Evolutionary conservation across 2,329 filamentous ascomycete species (phyloP), one percentile per base, ranked within the genome.

Genomic region (Trichoderma guizhouense): DNA sequence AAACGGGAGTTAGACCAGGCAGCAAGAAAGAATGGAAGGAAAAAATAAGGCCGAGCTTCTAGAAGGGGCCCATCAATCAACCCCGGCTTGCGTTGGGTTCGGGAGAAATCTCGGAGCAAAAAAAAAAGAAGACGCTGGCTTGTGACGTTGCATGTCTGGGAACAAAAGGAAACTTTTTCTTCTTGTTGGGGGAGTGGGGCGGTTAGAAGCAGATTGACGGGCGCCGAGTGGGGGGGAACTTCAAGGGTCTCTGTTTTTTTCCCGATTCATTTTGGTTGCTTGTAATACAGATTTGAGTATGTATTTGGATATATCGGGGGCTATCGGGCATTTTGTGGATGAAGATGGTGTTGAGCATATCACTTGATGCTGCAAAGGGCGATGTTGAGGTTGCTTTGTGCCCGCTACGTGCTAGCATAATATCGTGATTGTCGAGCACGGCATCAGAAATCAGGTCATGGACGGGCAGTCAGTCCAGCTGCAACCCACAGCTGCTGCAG

Each of bases 71-170:
- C 39, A 43, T 43, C 15, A 9, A 43, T 15, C 34, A 36, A 36
- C 34, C 34, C n/a, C 18, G 18, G n/a, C 21, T 14, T 24, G 47
- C 11, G 28, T 32, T 53, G 21, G 47, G n/a, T 24, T 47, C 28
- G 63, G 63, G 63, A 65, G 26, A 64, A 65, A 65, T 65, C 63
- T 65, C 63, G 63, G 63, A 51, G 28, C 2, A 65, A 65, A 65
- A 18, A 34, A 28, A 47, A 47, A 12, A 7, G 26, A 43, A 26
- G 8, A 12, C 18, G 8, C 7, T 7, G 11, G 24, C 12, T n/a
- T 28, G 26, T 64, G 62, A 64, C 39, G 62, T 64, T 51, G n/a
- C 43, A 51, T 43, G 39, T 43, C 39, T 43, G 39, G 43, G 43
- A 51, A 51, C n/a, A 21, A 24, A 53, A 7, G 21, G 21, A 24